Evolutionary conservation across 2,329 filamentous ascomycete species (phyloP).

Genomic region (Tolypocladium tundrense): DNA sequence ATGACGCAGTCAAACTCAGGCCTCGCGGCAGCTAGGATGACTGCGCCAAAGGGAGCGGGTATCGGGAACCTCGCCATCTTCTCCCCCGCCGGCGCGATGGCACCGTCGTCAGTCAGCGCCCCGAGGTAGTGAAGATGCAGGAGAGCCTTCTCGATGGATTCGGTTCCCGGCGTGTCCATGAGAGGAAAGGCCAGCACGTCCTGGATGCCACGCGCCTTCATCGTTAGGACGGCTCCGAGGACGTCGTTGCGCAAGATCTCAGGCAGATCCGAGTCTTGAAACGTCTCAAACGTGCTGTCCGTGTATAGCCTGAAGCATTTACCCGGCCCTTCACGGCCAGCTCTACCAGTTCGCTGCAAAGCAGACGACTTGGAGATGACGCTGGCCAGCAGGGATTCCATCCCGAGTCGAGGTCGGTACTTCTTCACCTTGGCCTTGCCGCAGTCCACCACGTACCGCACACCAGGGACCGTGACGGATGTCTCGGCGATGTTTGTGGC

Average conservation of each 20-base stretch:
- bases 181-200: constrained; percentile 77
- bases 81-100: constrained; percentile 62
- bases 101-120: constrained; percentile 61
- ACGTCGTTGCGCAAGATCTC: constrained; percentile 90
- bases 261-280: constrained; percentile 68
- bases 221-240: constrained; percentile 74
- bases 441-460: constrained; percentile 83
- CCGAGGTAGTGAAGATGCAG: constrained; percentile 70
- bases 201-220: constrained; percentile 83
- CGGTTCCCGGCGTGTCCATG: constrained; percentile 67
- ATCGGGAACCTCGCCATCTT: constrained; percentile 79
- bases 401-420: constrained; percentile 71
- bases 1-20: constrained; percentile 62
- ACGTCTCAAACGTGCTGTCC: constrained; percentile 57
- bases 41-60: constrained; percentile 68
- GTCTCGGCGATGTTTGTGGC: constrained; percentile 99
- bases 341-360: constrained; percentile 82
- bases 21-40: constrained; percentile 68
- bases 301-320: constrained; percentile 89
- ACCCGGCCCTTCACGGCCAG: constrained; percentile 82
- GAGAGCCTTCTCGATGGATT: constrained; percentile 72
- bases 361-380: constrained; percentile 90
- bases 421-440: constrained; percentile 94
- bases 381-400: constrained; percentile 84
- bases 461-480: constrained; percentile 88